phyloP scores from a whole-genome alignment of 73 alveolate species.

The Stentor coeruleus region DNA sequence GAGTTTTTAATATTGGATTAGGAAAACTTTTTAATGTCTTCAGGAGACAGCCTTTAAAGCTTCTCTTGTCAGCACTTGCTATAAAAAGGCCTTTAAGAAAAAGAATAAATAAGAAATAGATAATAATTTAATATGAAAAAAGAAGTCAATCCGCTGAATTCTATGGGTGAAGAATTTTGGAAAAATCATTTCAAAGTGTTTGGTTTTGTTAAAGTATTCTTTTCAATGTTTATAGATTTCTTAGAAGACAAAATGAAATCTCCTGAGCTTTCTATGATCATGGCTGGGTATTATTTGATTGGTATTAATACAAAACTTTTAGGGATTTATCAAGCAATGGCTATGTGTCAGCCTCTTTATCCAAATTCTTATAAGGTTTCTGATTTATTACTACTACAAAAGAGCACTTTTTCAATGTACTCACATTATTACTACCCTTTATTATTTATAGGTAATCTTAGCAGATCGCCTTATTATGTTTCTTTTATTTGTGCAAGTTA shows the following conservation, averaged over 20 bases:
- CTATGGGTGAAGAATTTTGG: not conserved
- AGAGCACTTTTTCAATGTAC: not conserved
- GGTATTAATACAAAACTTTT: not conserved
- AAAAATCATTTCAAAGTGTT: not conserved
- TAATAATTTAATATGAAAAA: no score
- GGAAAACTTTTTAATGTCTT: no score
- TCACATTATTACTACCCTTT: not conserved
- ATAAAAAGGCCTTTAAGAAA: no score
- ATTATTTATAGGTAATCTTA: conserved; percentile 8
- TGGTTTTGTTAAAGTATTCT: not conserved
- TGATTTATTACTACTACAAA: not conserved
- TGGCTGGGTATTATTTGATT: not conserved
- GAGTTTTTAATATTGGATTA: no score
- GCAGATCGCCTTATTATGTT: not conserved
- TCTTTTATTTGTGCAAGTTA: not conserved
- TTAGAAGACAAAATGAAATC: not conserved
- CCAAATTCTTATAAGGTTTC: not conserved
- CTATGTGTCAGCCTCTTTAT: not conserved
- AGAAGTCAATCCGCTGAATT: not conserved
- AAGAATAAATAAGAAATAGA: no score
- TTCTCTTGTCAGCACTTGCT: no score
- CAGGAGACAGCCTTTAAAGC: no score
- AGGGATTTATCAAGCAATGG: not conserved
- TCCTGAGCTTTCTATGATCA: not conserved
- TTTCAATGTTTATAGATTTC: not conserved